Base-by-base conservation (phyloP, 768 basidiomycete genomes). In the Gloeophyllum trabeum region DNA sequence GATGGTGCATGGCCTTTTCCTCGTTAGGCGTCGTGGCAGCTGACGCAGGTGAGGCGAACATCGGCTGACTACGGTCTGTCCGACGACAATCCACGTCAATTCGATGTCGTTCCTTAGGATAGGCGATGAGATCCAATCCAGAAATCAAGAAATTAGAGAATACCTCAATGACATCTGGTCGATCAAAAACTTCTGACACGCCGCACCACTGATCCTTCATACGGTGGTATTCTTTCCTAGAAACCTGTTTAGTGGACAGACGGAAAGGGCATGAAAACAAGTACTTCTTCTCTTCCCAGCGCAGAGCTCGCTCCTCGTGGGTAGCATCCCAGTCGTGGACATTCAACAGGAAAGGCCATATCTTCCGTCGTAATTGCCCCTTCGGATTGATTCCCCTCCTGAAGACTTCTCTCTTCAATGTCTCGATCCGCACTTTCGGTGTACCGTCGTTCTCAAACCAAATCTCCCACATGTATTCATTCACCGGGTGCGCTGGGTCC, bases 11-110 rank as follows among this genome's bases (percentile, higher is more conserved):
- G 24, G 70, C 67, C 48, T 78, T 79, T 56, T 81, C 80, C 18
- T 73, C 67, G 37, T 73, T 69, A 22, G 57, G 44, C 22, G 61
- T 50, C 1, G 54, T 43, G 21, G 61, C 59, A 12, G 55, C 34
- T 14, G 49, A 40, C 2, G 51, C 47, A n/a, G 48, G 40, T 4
- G 62, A 46, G 2, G 81, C 75, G 53, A 96, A 98, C 42, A 97
- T 69, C 4, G 88, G 80, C 51, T 98, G 94, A n/a, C 73, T 83
- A 26, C 96, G 74, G 60, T 99, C 96, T 18, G 96, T 99, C 21
- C 96, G 75, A 44, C 93, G 81, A 53, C 96, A 98, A 56, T 98
- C 96, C 43, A 99, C 96, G 54, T 98, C 89, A 51, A 91, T 90
- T 20, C 89, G 77, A 61, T 91, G 89, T n/a, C 86, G 77, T 56